Evolutionary conservation across 2,329 filamentous ascomycete genomes (phyloP).

Genomic region (Thermoascus crustaceus): DNA sequence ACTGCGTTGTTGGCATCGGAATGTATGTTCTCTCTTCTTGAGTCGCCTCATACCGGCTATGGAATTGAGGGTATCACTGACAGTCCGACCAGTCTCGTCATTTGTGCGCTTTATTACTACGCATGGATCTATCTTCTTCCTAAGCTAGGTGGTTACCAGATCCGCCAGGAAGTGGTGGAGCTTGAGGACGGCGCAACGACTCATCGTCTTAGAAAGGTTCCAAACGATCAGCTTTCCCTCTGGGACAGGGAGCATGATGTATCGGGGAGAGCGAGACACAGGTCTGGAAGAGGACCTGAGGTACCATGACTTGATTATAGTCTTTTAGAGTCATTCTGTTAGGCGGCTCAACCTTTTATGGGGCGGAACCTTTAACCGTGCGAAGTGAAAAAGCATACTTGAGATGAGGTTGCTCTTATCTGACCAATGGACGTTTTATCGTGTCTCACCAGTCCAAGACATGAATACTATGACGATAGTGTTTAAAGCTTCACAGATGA

Average conservation of each 20-base stretch:
- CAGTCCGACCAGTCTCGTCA: constrained; percentile 33
- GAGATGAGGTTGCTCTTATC: too few species aligned
- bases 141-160: constrained; percentile 43
- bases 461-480: too few species aligned
- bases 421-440: too few species aligned
- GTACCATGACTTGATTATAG: too few species aligned
- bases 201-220: constrained; percentile 49
- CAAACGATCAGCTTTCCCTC: constrained; percentile 39
- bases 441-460: too few species aligned
- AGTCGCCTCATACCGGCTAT: neutral
- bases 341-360: too few species aligned
- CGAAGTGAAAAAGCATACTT: too few species aligned
- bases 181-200: constrained; percentile 43
- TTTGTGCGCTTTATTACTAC: constrained; percentile 51
- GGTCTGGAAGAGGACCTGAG: too few species aligned
- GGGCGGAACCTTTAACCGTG: too few species aligned
- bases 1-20: constrained; percentile 55
- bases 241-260: constrained; percentile 56
- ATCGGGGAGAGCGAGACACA: constrained; percentile 17
- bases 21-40: constrained; percentile 43
- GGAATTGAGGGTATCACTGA: neutral
- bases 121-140: constrained; percentile 53
- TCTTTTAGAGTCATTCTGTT: too few species aligned
- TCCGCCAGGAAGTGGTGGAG: constrained; percentile 48
- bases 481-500: too few species aligned